Evolutionary conservation across 2,329 filamentous ascomycete genomes (phyloP).

Genomic region (Karstenula rhodostoma): DNA sequence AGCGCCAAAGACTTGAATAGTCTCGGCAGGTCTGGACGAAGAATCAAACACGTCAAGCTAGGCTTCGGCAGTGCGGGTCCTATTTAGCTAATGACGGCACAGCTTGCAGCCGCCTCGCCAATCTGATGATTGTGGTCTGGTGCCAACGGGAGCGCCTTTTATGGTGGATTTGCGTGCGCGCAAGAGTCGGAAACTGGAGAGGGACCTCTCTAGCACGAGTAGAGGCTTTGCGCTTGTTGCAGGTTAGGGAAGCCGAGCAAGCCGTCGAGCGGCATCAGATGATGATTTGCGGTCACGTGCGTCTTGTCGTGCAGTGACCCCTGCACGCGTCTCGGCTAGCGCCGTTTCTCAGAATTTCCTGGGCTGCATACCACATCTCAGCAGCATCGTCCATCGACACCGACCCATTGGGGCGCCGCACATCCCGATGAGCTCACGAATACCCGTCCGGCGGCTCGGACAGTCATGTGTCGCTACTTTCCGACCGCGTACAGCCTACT

Average conservation of each 20-base stretch:
- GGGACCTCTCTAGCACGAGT: background rate
- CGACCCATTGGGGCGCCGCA: constrained; percentile 33
- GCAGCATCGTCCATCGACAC: constrained; percentile 27
- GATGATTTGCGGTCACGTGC: constrained; percentile 19
- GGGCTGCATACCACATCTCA: constrained; percentile 16
- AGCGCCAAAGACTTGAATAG: constrained; percentile 12
- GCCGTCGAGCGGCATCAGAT: constrained; percentile 9
- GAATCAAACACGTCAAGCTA: constrained; percentile 20
- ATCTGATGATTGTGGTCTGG: constrained; percentile 19
- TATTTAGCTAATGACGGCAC: constrained; percentile 20
- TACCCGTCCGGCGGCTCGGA: constrained; percentile 69
- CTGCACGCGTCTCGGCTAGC: constrained; percentile 25
- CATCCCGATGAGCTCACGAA: constrained; percentile 69
- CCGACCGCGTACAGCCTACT: constrained; percentile 29
- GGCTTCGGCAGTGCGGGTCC: constrained; percentile 17
- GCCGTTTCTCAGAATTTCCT: constrained; percentile 30
- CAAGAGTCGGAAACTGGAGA: background rate
- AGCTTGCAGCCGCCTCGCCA: constrained; percentile 19
- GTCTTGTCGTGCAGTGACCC: background rate
- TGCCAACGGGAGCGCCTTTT: background rate
- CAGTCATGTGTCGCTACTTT: constrained; percentile 61
- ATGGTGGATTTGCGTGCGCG: background rate
- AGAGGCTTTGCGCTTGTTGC: constrained; percentile 9
- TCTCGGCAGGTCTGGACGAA: constrained; percentile 19
- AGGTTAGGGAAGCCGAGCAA: constrained; percentile 8